Base-by-base conservation (phyloP, 1,284 basidiomycete species). In the Ustilago cynodontis region DNA sequence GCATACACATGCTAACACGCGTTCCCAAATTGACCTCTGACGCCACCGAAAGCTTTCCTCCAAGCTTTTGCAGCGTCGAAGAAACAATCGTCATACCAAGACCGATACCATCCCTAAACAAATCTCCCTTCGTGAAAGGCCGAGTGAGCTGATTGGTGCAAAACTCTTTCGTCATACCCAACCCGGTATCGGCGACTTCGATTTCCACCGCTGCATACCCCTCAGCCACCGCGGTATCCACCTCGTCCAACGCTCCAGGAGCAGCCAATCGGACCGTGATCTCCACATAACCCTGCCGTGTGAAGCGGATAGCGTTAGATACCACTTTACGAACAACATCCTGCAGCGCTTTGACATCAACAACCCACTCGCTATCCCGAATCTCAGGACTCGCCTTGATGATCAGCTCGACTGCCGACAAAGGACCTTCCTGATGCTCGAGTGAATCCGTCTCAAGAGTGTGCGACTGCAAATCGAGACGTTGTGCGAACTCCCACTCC, bases 1-100 rank as follows among this genome's bases (percentile, higher is more conserved):
- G 78, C 20, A 82, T 41, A 18, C 69, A 71, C 55, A 80, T 62
- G 37, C 65, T 74, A 29, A 82, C 67, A 11, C 55, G 65, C 26
- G 80, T 82, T 16, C 80, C 80, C 22, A 73, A 14, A 14, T 74
- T 71, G 52, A 71, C 55, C 37, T 79, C 68, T 13, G 77, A 79
- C 1, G 69, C 59, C 6, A 82, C 77, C 29, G 66, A 63, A 3
- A 82, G 62, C 29, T 69, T 65, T 14, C 77, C 80, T 37, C 77
- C 74, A 35, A 69, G 59, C 61, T 74, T 72, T 22, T 76, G 70
- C 39, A 77, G 31, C 2, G 75, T 69, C 18, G 70, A 71, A 4
- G 80, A 78, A 9, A 76, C 78, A n/a, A 82, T 79, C 18, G 79
- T 77, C 59, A 79, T 74, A 14, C 77, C 77, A 6, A 82, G 66